Evolutionary conservation across 1,139 yeast genomes (phyloP).

Genomic region (Blastobotrys ciferrii): DNA sequence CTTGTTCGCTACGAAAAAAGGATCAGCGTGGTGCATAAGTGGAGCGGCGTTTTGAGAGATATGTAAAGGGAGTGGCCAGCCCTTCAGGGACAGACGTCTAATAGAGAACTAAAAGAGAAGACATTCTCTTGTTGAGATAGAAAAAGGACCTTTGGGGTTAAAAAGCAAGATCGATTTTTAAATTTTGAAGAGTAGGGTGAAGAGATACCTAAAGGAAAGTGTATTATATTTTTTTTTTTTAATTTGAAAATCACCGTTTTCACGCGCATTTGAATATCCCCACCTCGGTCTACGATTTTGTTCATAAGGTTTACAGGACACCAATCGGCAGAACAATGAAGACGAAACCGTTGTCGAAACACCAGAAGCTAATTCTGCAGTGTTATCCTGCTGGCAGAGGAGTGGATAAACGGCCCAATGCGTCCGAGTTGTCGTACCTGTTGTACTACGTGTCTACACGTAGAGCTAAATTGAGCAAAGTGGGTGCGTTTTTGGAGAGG

Average conservation of each 20-base stretch:
- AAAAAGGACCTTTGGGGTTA: too few species aligned
- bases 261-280: background rate
- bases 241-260: background rate
- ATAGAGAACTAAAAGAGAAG: too few species aligned
- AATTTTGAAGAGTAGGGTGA: background rate
- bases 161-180: background rate
- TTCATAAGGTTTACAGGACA: background rate
- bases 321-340: constrained; percentile 3
- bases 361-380: constrained; percentile 74
- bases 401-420: constrained; percentile 83
- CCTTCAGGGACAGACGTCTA: too few species aligned
- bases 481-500: constrained; percentile 63
- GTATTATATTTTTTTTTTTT: background rate
- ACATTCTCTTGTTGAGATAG: too few species aligned
- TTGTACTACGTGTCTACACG: constrained; percentile 91
- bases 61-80: too few species aligned
- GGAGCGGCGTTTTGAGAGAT: too few species aligned
- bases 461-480: constrained; percentile 83
- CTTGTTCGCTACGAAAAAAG: too few species aligned
- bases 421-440: constrained; percentile 85
- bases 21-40: too few species aligned
- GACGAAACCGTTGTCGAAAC: constrained; percentile 50
- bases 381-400: constrained; percentile 92
- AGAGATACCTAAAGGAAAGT: background rate
- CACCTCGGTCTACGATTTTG: background rate